phyloP scores from a whole-genome alignment of 352 stramenopile genomes.

The Phytophthora europaea region DNA sequence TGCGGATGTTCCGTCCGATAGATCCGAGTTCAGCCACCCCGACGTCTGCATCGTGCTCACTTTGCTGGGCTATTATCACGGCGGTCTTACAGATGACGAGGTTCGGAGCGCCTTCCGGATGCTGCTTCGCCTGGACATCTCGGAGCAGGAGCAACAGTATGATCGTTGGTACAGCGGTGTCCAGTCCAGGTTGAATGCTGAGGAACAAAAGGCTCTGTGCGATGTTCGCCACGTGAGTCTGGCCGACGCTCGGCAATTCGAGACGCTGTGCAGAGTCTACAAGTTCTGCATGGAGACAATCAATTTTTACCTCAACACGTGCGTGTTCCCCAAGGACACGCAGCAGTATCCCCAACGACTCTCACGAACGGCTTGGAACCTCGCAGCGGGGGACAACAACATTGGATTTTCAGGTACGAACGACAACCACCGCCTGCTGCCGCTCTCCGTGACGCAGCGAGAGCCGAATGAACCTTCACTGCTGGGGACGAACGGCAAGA shows the following conservation, averaged over 20 bases:
- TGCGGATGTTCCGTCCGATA: slow-evolving; percentile 82
- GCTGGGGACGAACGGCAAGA: slow-evolving; percentile 85
- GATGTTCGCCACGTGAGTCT: slow-evolving; percentile 83
- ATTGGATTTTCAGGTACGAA: slow-evolving; percentile 93
- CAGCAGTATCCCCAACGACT: slow-evolving; percentile 83
- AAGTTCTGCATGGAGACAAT: slow-evolving; percentile 74
- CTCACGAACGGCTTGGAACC: slow-evolving; percentile 83
- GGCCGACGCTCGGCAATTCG: slow-evolving; percentile 72
- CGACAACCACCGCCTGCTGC: slow-evolving; percentile 87
- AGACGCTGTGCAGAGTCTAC: slow-evolving; percentile 59
- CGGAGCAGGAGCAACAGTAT: slow-evolving; percentile 75
- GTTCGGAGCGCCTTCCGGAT: slow-evolving; percentile 60
- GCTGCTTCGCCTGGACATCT: slow-evolving; percentile 71
- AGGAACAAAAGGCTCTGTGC: slow-evolving; percentile 45
- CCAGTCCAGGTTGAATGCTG: slow-evolving; percentile 5
- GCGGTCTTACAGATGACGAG: slow-evolving; percentile 65
- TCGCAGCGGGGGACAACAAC: slow-evolving; percentile 64
- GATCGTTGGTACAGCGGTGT: slow-evolving; percentile 71
- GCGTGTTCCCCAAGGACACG: slow-evolving; percentile 87
- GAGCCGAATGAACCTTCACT: slow-evolving; percentile 66
- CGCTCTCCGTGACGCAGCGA: slow-evolving; percentile 69
- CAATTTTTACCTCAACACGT: slow-evolving; percentile 89
- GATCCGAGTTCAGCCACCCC: slow-evolving; percentile 91
- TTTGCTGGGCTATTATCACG: slow-evolving; percentile 88
- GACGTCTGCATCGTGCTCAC: slow-evolving; percentile 88